Conservation (phyloP, 2,329 filamentous ascomycete genomes). For the Chrysoporthe austroafricana region DNA sequence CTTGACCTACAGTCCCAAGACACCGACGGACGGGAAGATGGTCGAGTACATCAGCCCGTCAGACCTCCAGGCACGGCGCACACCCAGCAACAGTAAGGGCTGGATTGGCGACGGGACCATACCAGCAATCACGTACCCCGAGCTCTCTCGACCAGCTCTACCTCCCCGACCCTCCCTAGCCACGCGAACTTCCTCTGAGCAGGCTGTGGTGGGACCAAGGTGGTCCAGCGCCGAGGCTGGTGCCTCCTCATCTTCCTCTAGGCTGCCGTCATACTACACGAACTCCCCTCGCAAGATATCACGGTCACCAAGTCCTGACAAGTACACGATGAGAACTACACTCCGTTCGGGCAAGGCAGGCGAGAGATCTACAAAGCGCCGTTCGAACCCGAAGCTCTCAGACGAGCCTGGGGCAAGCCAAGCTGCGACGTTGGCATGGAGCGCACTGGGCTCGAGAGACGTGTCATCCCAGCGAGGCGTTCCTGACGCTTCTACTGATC, state of each 20-base stretch:
- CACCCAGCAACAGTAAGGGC: conserved; percentile 43
- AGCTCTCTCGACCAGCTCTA: conserved; percentile 72
- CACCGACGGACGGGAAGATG: conserved; percentile 29
- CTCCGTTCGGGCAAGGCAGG: conserved; percentile 53
- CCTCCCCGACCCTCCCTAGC: conserved; percentile 61
- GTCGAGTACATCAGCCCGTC: conserved; percentile 26
- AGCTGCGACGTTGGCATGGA: conserved; percentile 68
- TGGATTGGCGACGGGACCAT: conserved; percentile 84
- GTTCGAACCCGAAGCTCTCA: conserved; percentile 45
- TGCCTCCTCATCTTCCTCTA: conserved; percentile 29
- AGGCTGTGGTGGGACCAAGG: conserved; percentile 44
- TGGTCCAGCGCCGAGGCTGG: conserved; percentile 27
- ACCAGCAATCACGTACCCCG: conserved; percentile 76
- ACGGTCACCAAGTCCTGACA: conserved; percentile 62
- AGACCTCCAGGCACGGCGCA: conserved; percentile 29
- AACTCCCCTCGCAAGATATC: conserved; percentile 37
- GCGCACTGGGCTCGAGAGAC: conserved; percentile 47
- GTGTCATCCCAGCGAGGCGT: conserved; percentile 31
- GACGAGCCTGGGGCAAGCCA: conserved; percentile 62
- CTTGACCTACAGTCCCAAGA: conserved; percentile 31
- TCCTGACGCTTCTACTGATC: conserved; percentile 28
- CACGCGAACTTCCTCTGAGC: conserved; percentile 57
- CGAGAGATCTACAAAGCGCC: conserved; percentile 49
- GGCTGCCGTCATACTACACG: conserved; percentile 14
- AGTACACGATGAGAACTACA: conserved; percentile 65